These are phyloP conservation scores for Vaccinium macrocarpon DNA, from an alignment of 148 eudicot genomes.

Conservation along the genomic window DNA sequence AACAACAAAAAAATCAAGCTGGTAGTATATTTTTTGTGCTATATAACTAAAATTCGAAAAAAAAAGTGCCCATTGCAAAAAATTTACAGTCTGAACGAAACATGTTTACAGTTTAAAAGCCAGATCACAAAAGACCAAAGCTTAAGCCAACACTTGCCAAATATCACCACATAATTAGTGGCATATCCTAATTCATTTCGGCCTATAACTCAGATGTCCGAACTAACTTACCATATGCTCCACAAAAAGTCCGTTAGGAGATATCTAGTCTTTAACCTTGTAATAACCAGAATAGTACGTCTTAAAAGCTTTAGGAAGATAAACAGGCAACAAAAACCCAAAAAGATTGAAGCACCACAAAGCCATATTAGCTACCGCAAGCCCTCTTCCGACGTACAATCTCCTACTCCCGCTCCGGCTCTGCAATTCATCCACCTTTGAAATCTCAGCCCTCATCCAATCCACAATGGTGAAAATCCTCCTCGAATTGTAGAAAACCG, in stretches of 20 bases:
- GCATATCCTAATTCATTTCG: not conserved
- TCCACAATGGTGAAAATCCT: conserved; percentile 46
- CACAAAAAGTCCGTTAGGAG: too few species aligned
- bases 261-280: conserved; percentile 21
- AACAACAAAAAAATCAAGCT: too few species aligned
- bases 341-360: conserved; percentile 78
- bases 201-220: too few species aligned
- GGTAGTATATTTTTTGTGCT: too few species aligned
- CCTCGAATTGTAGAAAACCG: conserved; percentile 66
- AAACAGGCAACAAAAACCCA: conserved; percentile 82
- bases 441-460: conserved; percentile 53
- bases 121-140: not conserved
- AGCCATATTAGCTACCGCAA: conserved; percentile 58
- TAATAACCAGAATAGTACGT: conserved; percentile 38
- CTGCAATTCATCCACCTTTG: conserved; percentile 17
- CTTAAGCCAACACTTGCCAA: not conserved
- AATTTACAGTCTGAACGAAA: not conserved
- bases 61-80: not conserved
- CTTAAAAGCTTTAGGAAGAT: conserved; percentile 71
- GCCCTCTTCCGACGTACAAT: conserved; percentile 48
- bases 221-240: too few species aligned
- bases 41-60: not conserved
- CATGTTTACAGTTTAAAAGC: not conserved
- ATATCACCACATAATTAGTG: not conserved
- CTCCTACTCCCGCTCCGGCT: conserved; percentile 37